Evolutionary conservation across 225 moss, liverwort and hornwort species (phyloP), one percentile per base, ranked within the genome.

Genomic region (Lunularia cruciata): DNA sequence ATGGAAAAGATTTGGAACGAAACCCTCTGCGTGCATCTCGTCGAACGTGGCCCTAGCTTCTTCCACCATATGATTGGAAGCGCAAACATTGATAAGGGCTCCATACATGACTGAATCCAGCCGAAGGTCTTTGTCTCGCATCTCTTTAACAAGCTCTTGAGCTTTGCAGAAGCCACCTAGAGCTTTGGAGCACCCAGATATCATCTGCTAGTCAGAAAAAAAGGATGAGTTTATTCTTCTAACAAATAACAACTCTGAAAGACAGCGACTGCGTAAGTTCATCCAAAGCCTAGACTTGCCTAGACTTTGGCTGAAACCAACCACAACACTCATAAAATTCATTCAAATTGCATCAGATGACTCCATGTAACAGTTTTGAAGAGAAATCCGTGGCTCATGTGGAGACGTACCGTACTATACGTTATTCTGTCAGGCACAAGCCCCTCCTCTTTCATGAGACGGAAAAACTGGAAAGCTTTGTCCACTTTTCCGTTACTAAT

Each of bases 1-100:
- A 67, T 89, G 89, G 57, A 91, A 89, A 63, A 91, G 85, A 59
- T 91, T 91, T 36, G 91, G 91, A 72, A 75, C 78, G 42, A 89
- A 73, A 37, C 89, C 91, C 63, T 78, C 75, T 28, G 80, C 80
- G 63, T 78, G 72, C 91, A 91, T 87, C 72, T 89, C 85, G 70
- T 80, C 73, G 69, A 91, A 89, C 31, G 83, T 84, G 39, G 73
- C 80, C 66, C 77, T 67, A 33, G 85, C 91, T 77, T 89, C 88
- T 66, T 77, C 85, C 63, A 85, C 83, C 74, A 91, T 78, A 68
- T 85, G 80, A 52, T 91, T 88, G 42, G 83, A 75, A 64, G 91
- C 87, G 68, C 85, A 91, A 16, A 91, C 91, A 57, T 87, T 89
- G 71, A 91, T 89, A 37, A 91, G 63, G 18, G 87, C 88, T 65